These are phyloP conservation scores for Trapa bicornis DNA, from an alignment of 345 rosid genomes.

Conservation along the genomic window DNA sequence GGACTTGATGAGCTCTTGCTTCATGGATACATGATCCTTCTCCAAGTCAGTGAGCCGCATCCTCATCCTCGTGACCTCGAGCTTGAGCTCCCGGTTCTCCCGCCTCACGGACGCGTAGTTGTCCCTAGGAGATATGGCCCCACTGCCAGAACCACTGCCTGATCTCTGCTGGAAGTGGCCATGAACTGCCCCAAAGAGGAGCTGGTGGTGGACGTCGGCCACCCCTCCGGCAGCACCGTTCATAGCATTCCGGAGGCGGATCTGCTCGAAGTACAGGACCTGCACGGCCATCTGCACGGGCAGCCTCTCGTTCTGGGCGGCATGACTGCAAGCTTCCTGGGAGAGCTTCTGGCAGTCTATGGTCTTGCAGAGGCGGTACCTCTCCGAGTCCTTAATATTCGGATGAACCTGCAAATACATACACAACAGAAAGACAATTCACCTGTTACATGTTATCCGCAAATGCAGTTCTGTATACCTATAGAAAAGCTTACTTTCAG, in stretches of 20 bases:
- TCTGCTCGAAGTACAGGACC: slow-evolving; percentile 83
- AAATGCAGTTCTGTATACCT: background rate
- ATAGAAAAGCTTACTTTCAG: slow-evolving; percentile 42
- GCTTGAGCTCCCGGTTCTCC: slow-evolving; percentile 92
- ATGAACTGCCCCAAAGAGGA: slow-evolving; percentile 47
- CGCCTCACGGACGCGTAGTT: slow-evolving; percentile 91
- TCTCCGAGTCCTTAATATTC: slow-evolving; percentile 74
- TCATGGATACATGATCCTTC: slow-evolving; percentile 87
- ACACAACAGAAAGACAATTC: background rate
- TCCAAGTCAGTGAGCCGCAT: slow-evolving; percentile 95
- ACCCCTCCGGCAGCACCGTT: slow-evolving; percentile 22
- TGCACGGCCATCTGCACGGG: slow-evolving; percentile 98
- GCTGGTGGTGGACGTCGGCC: slow-evolving; percentile 42
- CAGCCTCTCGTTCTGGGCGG: slow-evolving; percentile 86
- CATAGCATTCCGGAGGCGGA: slow-evolving; percentile 91
- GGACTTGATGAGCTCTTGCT: slow-evolving; percentile 67
- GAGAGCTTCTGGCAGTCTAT: slow-evolving; percentile 90
- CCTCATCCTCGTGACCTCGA: slow-evolving; percentile 97
- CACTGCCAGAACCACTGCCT: slow-evolving; percentile 87
- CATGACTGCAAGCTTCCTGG: slow-evolving; percentile 99
- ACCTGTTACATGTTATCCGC: background rate
- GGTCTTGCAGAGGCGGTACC: slow-evolving; percentile 82
- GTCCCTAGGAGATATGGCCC: slow-evolving; percentile 95
- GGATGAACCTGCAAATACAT: slow-evolving; percentile 62
- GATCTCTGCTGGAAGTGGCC: slow-evolving; percentile 79